Base-by-base conservation (phyloP, 2,329 filamentous ascomycete genomes). In the Daldinia eschscholtzii region DNA sequence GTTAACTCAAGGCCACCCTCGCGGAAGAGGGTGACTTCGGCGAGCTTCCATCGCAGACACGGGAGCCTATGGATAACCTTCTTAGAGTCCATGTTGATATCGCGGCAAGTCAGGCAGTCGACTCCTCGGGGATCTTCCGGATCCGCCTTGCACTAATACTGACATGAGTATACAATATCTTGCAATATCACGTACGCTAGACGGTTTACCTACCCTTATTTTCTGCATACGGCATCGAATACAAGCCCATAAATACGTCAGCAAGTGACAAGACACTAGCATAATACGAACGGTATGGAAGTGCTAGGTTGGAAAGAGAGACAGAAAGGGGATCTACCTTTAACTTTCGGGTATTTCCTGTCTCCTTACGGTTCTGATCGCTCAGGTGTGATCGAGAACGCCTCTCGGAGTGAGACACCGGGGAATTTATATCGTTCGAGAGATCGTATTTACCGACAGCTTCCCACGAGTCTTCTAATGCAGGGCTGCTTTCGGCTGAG, bases 51-150 rank as follows among this genome's bases (percentile, higher is more conserved):
- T 12, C 85, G 81, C 13, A 79, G 73, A 63, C 85, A 87, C 0
- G 80, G 79, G 4, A 83, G 73, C 26, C 78, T 76, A 61, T 86
- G 84, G 4, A 86, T 81, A 1, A 83, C 82, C 68, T 84, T 87
- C 42, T 81, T 82, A 0, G 83, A 85, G 0, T 77, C 78, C 30
- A 73, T 76, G 10, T 78, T 76, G 2, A 84, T 78, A 0, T 70
- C 73, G 6, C 74, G 67, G 67, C 85, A 87, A 1, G 80, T 80
- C 2, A 76, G 9, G 72, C 85, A 87, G 2, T 68, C 60, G 18
- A 68, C 73, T 13, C 75, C 77, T 18, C 77, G 46, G 13, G 77
- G 71, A 52, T 80, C 70, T 9, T 72, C 64, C 9, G 70, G 64
- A 61, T 84, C 78, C 20, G 76, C 73, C 2, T 71, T 56, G 68